Evolutionary conservation across 1,139 yeast genomes (phyloP).

Genomic region (Suhomyces kunorum): DNA sequence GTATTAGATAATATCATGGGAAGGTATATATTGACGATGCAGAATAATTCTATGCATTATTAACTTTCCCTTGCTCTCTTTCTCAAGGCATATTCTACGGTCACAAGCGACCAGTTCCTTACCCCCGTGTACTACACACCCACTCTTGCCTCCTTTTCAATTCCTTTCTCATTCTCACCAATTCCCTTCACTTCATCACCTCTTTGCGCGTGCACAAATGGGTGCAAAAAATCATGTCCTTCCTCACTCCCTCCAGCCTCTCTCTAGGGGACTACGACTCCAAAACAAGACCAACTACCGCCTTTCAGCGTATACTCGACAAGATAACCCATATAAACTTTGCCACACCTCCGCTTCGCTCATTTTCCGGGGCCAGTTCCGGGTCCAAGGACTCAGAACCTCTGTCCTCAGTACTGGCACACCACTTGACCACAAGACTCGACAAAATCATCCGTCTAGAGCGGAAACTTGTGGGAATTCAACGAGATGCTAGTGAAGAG

Average conservation of each 20-base stretch:
- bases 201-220: conserved; percentile 8
- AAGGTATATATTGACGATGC: too few species aligned
- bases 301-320: conserved; percentile 32
- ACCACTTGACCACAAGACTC: conserved; percentile 25
- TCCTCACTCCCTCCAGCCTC: not conserved
- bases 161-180: too few species aligned
- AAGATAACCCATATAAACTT: conserved; percentile 21
- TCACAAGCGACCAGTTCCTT: too few species aligned
- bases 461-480: conserved; percentile 33
- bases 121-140: too few species aligned
- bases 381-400: conserved; percentile 3
- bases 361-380: conserved; percentile 2
- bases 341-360: not conserved
- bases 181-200: too few species aligned
- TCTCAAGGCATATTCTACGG: not conserved
- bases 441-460: conserved; percentile 37
- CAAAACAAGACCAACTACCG: conserved; percentile 31
- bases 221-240: conserved; percentile 6
- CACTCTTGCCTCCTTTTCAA: too few species aligned
- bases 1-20: too few species aligned
- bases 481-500: conserved; percentile 39
- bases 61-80: not conserved
- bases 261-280: conserved; percentile 3
- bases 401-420: conserved; percentile 17
- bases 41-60: too few species aligned